Evolutionary conservation across 441 rosid species (phyloP).

Genomic region (Pelargonium cotyledonis): DNA sequence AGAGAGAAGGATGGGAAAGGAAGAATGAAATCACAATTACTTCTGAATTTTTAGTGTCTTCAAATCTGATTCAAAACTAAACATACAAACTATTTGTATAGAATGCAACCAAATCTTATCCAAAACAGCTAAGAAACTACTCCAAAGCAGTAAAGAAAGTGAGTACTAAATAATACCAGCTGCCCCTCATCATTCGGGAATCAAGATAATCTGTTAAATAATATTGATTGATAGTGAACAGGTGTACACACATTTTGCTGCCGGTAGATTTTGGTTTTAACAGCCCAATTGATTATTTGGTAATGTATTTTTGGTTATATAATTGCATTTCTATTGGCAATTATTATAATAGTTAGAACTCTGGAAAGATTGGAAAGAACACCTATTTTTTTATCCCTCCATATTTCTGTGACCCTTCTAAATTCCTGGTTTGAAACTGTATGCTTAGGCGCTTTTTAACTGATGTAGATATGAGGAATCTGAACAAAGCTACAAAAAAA

Average conservation of each 20-base stretch:
- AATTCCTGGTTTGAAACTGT: constrained; percentile 24
- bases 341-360: neutral
- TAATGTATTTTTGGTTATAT: neutral
- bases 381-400: constrained; percentile 7
- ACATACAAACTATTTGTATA: no score
- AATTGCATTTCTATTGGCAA: neutral
- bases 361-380: constrained; percentile 3
- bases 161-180: no score
- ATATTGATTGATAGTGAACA: neutral
- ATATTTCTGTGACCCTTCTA: neutral
- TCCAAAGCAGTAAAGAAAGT: no score
- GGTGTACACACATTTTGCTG: neutral
- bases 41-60: no score
- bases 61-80: no score
- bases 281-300: neutral
- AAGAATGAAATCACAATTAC: no score
- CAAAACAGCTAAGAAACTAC: no score
- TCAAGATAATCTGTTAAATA: neutral
- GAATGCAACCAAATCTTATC: no score
- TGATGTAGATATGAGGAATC: constrained; percentile 78
- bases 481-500: constrained; percentile 58
- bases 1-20: no score
- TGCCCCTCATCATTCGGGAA: no score
- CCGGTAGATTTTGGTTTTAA: neutral
- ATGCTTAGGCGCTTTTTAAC: constrained; percentile 27